Conservation (phyloP, 2,329 filamentous ascomycete species). For the Cytospora leucostoma region DNA sequence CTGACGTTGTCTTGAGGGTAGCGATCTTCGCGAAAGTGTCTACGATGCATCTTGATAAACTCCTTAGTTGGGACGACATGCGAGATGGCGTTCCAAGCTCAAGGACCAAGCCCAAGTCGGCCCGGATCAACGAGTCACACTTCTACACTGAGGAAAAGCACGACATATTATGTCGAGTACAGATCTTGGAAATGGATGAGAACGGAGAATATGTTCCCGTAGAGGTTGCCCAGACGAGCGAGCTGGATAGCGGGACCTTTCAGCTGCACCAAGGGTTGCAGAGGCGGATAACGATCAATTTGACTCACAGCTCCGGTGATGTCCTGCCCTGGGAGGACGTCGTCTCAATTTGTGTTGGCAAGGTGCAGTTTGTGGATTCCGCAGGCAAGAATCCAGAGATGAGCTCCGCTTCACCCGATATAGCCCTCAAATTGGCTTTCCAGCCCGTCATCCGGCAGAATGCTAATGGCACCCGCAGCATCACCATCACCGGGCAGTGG, state of each 20-base stretch:
- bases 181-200: slow-evolving; percentile 90
- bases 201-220: slow-evolving; percentile 88
- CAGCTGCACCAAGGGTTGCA: slow-evolving; percentile 95
- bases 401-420: slow-evolving; percentile 69
- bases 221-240: slow-evolving; percentile 84
- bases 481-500: slow-evolving; percentile 91
- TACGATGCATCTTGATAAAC: slow-evolving; percentile 91
- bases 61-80: slow-evolving; percentile 99
- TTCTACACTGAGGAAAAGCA: slow-evolving; percentile 93
- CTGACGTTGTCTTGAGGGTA: slow-evolving; percentile 75
- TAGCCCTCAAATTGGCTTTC: slow-evolving; percentile 74
- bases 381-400: slow-evolving; percentile 83
- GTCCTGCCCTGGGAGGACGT: slow-evolving; percentile 87
- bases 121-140: slow-evolving; percentile 84
- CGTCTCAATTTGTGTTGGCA: slow-evolving; percentile 73
- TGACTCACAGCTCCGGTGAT: slow-evolving; percentile 91
- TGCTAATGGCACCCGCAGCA: slow-evolving; percentile 83
- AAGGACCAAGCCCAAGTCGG: slow-evolving; percentile 55
- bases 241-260: slow-evolving; percentile 85
- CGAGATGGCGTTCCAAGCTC: slow-evolving; percentile 71
- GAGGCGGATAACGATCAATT: slow-evolving; percentile 78
- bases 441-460: slow-evolving; percentile 81
- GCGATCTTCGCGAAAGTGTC: slow-evolving; percentile 92
- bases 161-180: slow-evolving; percentile 83
- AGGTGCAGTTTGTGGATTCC: slow-evolving; percentile 80